These are phyloP conservation scores for Diplosphaera chodatii DNA, from an alignment of 139 green algal species.

Conservation along the genomic window DNA sequence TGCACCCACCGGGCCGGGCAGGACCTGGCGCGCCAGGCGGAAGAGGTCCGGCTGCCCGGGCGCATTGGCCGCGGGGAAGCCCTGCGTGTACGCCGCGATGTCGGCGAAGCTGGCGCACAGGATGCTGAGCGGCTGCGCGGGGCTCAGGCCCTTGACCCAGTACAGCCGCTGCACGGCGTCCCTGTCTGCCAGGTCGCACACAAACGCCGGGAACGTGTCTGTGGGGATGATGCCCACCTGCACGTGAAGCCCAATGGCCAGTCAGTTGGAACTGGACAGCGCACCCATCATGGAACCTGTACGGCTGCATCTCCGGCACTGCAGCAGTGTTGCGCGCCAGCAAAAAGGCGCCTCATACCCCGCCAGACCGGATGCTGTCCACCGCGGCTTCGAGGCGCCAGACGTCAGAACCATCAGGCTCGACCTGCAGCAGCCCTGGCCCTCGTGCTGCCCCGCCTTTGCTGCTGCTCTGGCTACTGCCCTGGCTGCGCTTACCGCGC, in stretches of 20 bases:
- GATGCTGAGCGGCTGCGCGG: constrained; percentile 71
- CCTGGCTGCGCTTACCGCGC: background rate
- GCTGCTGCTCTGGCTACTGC: background rate
- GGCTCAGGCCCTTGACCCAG: constrained; percentile 52
- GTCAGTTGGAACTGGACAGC: too few relatives aligned
- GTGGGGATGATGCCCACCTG: constrained; percentile 85
- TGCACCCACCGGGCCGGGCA: constrained; percentile 67
- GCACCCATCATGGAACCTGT: background rate
- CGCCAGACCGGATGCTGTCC: constrained; percentile 47
- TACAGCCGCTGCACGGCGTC: constrained; percentile 66
- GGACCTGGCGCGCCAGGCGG: constrained; percentile 47
- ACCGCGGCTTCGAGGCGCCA: constrained; percentile 65
- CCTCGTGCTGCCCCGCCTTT: too few relatives aligned
- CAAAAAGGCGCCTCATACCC: constrained; percentile 24
- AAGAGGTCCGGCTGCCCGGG: constrained; percentile 67
- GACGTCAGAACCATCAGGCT: constrained; percentile 57
- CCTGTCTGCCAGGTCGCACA: constrained; percentile 64
- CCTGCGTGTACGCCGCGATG: constrained; percentile 44
- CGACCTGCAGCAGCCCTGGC: constrained; percentile 12
- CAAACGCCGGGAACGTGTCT: constrained; percentile 76
- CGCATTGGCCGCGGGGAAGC: constrained; percentile 56
- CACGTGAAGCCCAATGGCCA: too few relatives aligned
- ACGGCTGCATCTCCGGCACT: too few relatives aligned
- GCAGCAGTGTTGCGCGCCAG: too few relatives aligned
- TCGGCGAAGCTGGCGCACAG: constrained; percentile 52